A percentile compares a stretch with the other conserved stretches of the same genome.
These are phyloP conservation scores for Amanita molliuscula DNA, from an alignment of 768 basidiomycete species.

Conservation along the genomic window DNA sequence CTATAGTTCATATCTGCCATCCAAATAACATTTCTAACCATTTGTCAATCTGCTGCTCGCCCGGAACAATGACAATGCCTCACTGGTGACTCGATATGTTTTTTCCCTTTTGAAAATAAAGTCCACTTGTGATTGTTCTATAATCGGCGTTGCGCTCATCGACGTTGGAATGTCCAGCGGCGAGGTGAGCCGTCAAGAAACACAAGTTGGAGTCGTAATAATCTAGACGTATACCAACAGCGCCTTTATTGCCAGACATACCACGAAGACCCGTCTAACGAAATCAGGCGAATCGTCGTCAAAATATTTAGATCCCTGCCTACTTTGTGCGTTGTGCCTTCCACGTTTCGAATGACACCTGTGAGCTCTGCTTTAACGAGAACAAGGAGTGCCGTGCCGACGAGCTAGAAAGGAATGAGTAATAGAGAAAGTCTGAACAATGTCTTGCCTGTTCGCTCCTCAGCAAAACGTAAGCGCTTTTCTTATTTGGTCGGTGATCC, in stretches of 20 bases:
- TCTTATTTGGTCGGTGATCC: slow-evolving; percentile 56
- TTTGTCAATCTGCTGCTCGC: neutral
- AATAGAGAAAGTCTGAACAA: neutral
- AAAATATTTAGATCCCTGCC: neutral
- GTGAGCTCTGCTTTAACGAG: slow-evolving; percentile 73
- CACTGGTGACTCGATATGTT: slow-evolving; percentile 87
- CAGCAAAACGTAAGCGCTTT: slow-evolving; percentile 70
- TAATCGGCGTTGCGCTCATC: slow-evolving; percentile 92
- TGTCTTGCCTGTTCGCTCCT: slow-evolving; percentile 74
- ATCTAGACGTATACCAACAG: slow-evolving; percentile 87
- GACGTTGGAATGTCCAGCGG: slow-evolving; percentile 88
- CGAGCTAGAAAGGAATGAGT: slow-evolving; percentile 46
- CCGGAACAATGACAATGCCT: slow-evolving; percentile 13
- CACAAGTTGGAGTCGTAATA: slow-evolving; percentile 89
- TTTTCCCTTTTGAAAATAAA: slow-evolving; percentile 87
- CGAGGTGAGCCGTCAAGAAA: slow-evolving; percentile 92
- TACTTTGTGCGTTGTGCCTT: slow-evolving; percentile 87
- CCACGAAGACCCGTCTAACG: slow-evolving; percentile 76
- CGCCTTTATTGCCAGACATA: slow-evolving; percentile 97
- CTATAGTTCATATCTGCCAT: slow-evolving; percentile 95
- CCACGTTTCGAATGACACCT: slow-evolving; percentile 80
- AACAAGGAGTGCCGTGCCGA: slow-evolving; percentile 87
- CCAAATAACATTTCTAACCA: slow-evolving; percentile 82
- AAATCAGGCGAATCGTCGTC: neutral
- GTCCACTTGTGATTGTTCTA: slow-evolving; percentile 68